Base-by-base conservation (phyloP, 129 eudicot species). In the Lonicera japonica region DNA sequence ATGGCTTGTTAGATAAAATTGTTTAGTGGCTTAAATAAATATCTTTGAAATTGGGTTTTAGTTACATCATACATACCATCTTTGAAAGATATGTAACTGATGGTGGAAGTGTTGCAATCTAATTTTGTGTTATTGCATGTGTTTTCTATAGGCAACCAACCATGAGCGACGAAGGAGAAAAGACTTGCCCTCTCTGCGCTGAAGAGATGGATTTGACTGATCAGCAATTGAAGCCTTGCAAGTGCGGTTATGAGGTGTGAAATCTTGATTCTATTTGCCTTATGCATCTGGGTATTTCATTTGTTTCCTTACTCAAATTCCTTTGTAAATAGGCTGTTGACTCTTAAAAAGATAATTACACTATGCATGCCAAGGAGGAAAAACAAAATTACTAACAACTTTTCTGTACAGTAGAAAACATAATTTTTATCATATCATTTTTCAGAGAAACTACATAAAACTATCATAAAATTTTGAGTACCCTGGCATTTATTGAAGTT, bases 151-250 rank as follows among this genome's bases (percentile, higher is more conserved):
- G 92, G 83, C 77, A 77, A 91, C 71, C 77, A 77, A 91, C 71
- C 85, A 91, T 91, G 97, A 87, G 88, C 46, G 99, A 85, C 46
- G 80, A 88, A 74, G 96, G 96, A 63, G 99, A 88, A 66, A 94
- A 85, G 86, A 88, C 92, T 62, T 94, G 98, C 72, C 98, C 98
- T 61, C 96, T 94, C 61, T 94, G 99, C 58, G 96, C 99, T 29
- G 99, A 88, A 72, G 96, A 88, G 85, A 94, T 94, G 99, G 98
- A 92, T 76, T 78, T 94, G 82, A 88, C 96, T 23, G 96, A 94
- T 85, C 96, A 85, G 86, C 96, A 88, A 77, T 80, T 88, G 75
- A 85, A 74, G 83, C 96, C 96, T 69, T 88, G 99, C 96, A 88
- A 71, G 79, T 94, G 96, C 66, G 96, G 96, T 36, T 88, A 88